Base-by-base conservation (phyloP, 805 yeast genomes). In the Metschnikowia chrysomelidarum region DNA sequence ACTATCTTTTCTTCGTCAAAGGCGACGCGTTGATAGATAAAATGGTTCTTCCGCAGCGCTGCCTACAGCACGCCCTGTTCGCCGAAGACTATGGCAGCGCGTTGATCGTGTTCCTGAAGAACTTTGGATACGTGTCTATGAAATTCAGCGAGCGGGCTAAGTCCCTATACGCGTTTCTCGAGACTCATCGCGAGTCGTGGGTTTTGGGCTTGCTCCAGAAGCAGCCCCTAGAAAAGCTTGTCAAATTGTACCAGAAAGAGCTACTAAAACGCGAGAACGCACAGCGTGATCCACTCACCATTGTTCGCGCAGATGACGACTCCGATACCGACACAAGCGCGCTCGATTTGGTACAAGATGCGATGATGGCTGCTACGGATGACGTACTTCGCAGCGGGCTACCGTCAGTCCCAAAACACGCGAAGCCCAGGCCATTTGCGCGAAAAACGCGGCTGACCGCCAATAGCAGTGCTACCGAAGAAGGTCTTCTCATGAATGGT, bases 21-120 rank as follows among this genome's bases (percentile, higher is more conserved):
- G 42, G 30, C 19, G 23, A 20, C 19, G 47, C 44, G 8, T 40
- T 29, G 26, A 34, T 47, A 6, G 49, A 47, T 33, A 41, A 40
- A 26, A 33, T 47, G 47, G 46, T 36, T 17, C 29, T 47, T 6
- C 45, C 49, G 25, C 28, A 30, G 10, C 26, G 24, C 20, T 24
- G 44, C 24, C 20, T 46, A 19, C 33, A 27, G 19, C 11, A 27
- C 12, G 41, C 40, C n/a, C 35, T 18, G 32, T 41, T 46, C 28
- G 34, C 40, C 15, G 27, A 33, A 4, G 38, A 35, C 27, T 22
- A 19, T 11, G 9, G 11, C 21, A 24, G 35, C 14, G 41, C 34
- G 4, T 29, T 45, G 7, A 21, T 47, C 19, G 38, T 47, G 22
- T 29, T 46, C 5, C 36, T 28, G 32, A 46, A 46, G 32, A 41